These are phyloP conservation scores for Colletotrichum melonis DNA, from an alignment of 2,329 filamentous ascomycete genomes.

Conservation along the genomic window DNA sequence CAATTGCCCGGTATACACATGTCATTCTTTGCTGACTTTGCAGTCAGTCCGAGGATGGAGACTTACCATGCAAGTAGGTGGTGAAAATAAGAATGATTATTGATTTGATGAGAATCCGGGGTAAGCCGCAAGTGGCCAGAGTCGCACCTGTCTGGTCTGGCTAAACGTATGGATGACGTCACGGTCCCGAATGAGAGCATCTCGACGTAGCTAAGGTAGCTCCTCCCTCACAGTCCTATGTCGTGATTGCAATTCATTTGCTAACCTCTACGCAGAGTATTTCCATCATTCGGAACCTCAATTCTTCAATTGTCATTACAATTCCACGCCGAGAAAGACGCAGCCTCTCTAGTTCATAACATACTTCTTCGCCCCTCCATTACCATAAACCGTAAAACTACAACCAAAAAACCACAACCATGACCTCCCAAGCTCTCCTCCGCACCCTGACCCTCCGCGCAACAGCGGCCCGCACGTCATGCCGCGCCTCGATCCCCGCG, in stretches of 20 bases:
- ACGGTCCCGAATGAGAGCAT: neutral
- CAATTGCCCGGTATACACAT: neutral
- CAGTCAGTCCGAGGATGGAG: neutral
- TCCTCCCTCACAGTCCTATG: neutral
- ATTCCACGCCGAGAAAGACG: neutral
- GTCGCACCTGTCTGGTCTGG: neutral
- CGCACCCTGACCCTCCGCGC: constrained; percentile 14
- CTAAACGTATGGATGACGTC: constrained; percentile 32
- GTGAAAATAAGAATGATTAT: constrained; percentile 17
- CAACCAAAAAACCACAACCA: constrained; percentile 4
- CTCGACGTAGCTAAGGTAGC: constrained; percentile 3
- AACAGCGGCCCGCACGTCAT: neutral
- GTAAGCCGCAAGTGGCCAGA: constrained; percentile 4
- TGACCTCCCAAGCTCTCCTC: constrained; percentile 23
- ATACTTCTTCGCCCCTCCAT: no score
- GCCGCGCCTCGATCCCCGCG: neutral
- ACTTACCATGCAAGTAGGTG: neutral
- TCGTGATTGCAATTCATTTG: neutral
- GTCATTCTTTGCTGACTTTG: neutral
- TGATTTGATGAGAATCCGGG: constrained; percentile 7
- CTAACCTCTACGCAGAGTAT: neutral
- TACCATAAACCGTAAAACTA: neutral
- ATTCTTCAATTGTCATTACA: neutral
- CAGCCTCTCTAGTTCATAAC: neutral
- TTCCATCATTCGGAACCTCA: no score